These are phyloP conservation scores for Zangia roseola DNA, from an alignment of 768 basidiomycete genomes.

Conservation along the genomic window DNA sequence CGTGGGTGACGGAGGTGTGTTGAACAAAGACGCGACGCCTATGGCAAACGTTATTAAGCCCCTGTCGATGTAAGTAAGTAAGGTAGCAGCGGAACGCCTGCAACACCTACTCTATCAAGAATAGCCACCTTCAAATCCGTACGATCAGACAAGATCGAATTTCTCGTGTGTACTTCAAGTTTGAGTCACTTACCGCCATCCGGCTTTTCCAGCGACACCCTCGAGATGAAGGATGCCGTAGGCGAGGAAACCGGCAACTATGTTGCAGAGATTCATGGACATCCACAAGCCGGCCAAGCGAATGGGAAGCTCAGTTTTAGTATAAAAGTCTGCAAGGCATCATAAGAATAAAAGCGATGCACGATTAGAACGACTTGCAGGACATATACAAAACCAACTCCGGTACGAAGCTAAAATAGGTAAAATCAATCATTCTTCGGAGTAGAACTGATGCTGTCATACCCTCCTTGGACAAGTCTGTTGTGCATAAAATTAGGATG, in stretches of 20 bases:
- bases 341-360: neutral
- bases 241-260: constrained; percentile 62
- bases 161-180: constrained; percentile 27
- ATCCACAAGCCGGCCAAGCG: constrained; percentile 71
- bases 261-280: constrained; percentile 52
- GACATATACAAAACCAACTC: constrained; percentile 62
- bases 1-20: constrained; percentile 59
- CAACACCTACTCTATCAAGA: constrained; percentile 31
- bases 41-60: constrained; percentile 46
- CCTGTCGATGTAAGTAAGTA: neutral
- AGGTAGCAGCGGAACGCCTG: neutral
- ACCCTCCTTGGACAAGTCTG: constrained; percentile 49
- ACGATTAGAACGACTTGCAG: constrained; percentile 36
- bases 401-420: constrained; percentile 45
- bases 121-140: constrained; percentile 33
- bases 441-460: constrained; percentile 6
- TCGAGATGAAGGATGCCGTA: constrained; percentile 50
- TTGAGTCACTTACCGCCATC: constrained; percentile 19
- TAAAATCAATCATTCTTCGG: neutral
- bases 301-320: constrained; percentile 47
- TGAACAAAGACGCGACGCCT: constrained; percentile 54
- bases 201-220: constrained; percentile 7
- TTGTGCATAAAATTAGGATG: neutral
- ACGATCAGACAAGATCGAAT: neutral
- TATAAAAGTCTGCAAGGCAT: constrained; percentile 43